These are phyloP conservation scores for Meira nashicola DNA, from an alignment of 1,284 basidiomycete genomes.

Conservation along the genomic window DNA sequence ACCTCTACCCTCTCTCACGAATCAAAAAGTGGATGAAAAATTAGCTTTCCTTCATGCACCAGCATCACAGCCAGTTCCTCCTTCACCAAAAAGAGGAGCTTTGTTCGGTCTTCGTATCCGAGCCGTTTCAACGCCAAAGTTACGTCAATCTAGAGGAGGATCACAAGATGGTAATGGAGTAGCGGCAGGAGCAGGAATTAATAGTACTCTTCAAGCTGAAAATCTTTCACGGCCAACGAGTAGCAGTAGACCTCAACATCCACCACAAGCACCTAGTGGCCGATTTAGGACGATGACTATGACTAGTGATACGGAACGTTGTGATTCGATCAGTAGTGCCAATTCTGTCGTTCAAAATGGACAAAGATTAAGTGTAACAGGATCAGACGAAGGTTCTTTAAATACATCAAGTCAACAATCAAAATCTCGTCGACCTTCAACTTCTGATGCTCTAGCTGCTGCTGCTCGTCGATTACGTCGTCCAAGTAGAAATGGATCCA, in stretches of 20 bases:
- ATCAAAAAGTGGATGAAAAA: neutral
- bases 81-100: neutral
- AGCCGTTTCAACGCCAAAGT: slow-evolving; percentile 26
- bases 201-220: neutral
- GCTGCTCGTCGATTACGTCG: slow-evolving; percentile 3
- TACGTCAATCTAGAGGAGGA: slow-evolving; percentile 14
- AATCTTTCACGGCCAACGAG: neutral
- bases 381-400: neutral
- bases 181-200: neutral
- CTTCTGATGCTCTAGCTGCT: slow-evolving; percentile 1
- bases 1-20: slow-evolving; percentile 3
- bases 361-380: neutral
- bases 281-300: slow-evolving; percentile 32
- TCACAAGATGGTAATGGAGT: neutral
- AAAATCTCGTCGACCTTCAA: neutral
- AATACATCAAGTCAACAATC: neutral
- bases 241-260: neutral
- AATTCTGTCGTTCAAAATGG: neutral
- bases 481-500: slow-evolving; percentile 3
- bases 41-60: neutral
- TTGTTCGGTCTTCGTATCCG: slow-evolving; percentile 16
- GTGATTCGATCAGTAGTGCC: neutral
- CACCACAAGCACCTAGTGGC: slow-evolving; percentile 14
- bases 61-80: neutral
- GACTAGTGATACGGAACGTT: slow-evolving; percentile 23